Evolutionary conservation across 1,139 yeast genomes (phyloP).

Genomic region (Hyphopichia khmerensis): DNA sequence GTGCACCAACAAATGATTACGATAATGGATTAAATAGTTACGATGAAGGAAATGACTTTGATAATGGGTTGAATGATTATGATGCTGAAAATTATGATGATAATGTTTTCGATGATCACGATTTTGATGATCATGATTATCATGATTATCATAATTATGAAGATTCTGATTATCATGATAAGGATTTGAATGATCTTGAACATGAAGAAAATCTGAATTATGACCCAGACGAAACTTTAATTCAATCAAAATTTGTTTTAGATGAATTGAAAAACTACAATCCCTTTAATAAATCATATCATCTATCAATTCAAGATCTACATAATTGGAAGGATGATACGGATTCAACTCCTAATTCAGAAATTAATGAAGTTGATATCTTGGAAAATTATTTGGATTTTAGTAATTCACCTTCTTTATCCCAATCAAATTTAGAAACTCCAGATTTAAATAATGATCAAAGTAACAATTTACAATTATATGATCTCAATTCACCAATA

Average conservation of each 20-base stretch:
- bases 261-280: neutral
- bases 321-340: neutral
- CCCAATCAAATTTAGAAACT: constrained; percentile 5
- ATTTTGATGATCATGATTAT: neutral
- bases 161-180: constrained; percentile 1
- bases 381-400: constrained; percentile 35
- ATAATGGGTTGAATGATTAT: no score
- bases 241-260: neutral
- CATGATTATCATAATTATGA: neutral
- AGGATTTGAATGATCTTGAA: neutral
- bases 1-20: no score
- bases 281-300: constrained; percentile 24
- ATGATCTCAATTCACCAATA: constrained; percentile 34
- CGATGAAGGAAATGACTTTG: no score
- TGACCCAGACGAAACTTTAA: neutral
- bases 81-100: no score
- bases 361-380: constrained; percentile 26
- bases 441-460: constrained; percentile 8
- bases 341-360: constrained; percentile 9
- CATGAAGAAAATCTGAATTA: neutral
- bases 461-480: constrained; percentile 20
- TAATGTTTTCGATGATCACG: neutral
- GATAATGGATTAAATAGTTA: no score
- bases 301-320: constrained; percentile 29
- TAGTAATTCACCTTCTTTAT: constrained; percentile 19